These are phyloP conservation scores for Russula vinacea DNA, from an alignment of 768 basidiomycete species.

Conservation along the genomic window DNA sequence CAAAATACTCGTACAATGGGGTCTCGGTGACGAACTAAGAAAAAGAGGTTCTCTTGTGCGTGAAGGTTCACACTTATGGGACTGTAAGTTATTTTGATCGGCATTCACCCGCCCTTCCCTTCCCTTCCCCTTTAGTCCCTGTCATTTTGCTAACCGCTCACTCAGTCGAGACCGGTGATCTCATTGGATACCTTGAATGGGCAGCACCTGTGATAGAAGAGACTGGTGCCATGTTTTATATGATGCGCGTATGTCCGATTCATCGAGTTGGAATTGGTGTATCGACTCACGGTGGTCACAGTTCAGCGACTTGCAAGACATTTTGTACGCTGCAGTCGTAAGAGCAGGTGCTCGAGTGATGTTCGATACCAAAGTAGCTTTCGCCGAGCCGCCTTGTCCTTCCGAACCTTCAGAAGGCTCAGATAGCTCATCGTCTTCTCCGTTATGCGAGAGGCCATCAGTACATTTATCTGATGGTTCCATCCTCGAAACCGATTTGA, in stretches of 20 bases:
- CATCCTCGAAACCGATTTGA: slow-evolving; percentile 26
- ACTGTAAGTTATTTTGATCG: slow-evolving; percentile 15
- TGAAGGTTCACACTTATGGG: slow-evolving; percentile 20
- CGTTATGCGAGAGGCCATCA: slow-evolving; percentile 2
- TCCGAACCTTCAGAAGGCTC: background rate
- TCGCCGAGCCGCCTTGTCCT: slow-evolving; percentile 7
- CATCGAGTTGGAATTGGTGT: background rate
- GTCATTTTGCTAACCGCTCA: background rate
- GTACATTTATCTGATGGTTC: slow-evolving; percentile 27
- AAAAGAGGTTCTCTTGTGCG: slow-evolving; percentile 4
- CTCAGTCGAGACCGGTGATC: slow-evolving; percentile 16
- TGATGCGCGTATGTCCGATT: slow-evolving; percentile 20
- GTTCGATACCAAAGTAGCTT: slow-evolving; percentile 16
- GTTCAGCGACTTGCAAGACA: slow-evolving; percentile 23
- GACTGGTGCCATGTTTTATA: slow-evolving; percentile 15
- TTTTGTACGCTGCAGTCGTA: slow-evolving; percentile 22
- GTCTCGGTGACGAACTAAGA: slow-evolving; percentile 25
- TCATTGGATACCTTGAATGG: slow-evolving; percentile 20
- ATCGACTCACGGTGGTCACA: slow-evolving; percentile 4
- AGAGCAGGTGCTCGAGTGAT: slow-evolving; percentile 26
- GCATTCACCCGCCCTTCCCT: background rate
- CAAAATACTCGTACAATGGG: slow-evolving; percentile 28
- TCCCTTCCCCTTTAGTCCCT: background rate
- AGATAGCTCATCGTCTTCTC: background rate
- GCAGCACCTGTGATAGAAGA: slow-evolving; percentile 18